Evolutionary conservation across 139 green algal genomes (phyloP), one percentile per base, ranked within the genome.

Genomic region (Chlamydomonas incerta): DNA sequence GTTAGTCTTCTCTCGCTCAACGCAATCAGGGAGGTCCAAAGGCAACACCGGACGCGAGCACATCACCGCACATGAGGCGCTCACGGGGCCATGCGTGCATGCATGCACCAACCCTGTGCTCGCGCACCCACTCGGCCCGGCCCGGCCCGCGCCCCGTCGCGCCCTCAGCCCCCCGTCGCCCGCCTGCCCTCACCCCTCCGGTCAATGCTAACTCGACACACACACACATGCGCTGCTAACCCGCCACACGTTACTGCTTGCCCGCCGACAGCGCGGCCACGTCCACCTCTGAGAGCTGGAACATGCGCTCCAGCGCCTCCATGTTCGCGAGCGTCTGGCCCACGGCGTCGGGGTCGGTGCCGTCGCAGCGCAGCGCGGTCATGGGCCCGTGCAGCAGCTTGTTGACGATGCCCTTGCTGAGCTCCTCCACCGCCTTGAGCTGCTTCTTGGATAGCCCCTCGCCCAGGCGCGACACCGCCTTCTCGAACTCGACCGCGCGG

Each of bases 311-410:
- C 52, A 99, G 87, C 3, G 98, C 98, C 58, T 98, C 93, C 98
- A 99, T 99, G 94, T 99, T 99, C 17, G 95, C 93, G 20, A 99
- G 89, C 18, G 96, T 99, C 94, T 98, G 92, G 15, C 87, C 90
- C 0, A 99, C 97, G 5, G 95, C 95, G 23, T 92, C 85, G 9
- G 95, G 92, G 86, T 99, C 96, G 5, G 92, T 96, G 58, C 94
- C 95, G 81, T 99, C 97, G 86, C 94, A 98, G 34, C 98, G 93
- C 72, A 99, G 93, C 60, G 97, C 95, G 23, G 95, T 96, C 98
- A 99, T 99, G 70, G 98, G 98, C 23, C 98, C 98, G 90, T 99
- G 98, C 87, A 99, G 92, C 82, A 99, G 93, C 94, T 99, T 99
- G 95, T 99, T 99, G 18, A 99, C 94, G 77, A 99, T 99, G 67